A percentile compares a stretch with the other conserved stretches of the same genome.
Conservation (phyloP, 2,329 filamentous ascomycete genomes). For the Aspergillus eucalypticola region DNA sequence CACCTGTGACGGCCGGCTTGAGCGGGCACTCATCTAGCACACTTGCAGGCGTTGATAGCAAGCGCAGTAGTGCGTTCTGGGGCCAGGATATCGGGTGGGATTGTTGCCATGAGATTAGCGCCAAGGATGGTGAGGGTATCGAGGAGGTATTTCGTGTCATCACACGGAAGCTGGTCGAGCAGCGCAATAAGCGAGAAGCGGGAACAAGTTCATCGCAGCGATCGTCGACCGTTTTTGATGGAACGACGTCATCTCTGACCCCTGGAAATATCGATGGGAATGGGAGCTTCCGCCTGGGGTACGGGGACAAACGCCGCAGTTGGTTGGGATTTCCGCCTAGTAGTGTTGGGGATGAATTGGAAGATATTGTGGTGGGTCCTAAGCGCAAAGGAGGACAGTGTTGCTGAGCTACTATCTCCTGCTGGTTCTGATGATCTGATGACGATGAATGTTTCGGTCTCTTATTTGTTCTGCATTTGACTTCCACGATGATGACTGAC, state of each 20-base stretch:
- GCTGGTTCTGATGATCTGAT: too few species aligned
- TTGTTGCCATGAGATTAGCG: constrained; percentile 94
- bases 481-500: background rate
- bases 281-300: constrained; percentile 61
- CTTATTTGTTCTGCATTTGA: background rate
- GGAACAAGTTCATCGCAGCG: constrained; percentile 48
- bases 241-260: constrained; percentile 51
- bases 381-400: constrained; percentile 42
- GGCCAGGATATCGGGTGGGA: constrained; percentile 93
- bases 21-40: constrained; percentile 22
- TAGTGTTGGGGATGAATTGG: constrained; percentile 40
- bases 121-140: constrained; percentile 90
- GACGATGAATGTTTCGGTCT: background rate
- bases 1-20: constrained; percentile 62
- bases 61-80: constrained; percentile 62
- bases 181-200: constrained; percentile 58
- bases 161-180: constrained; percentile 79
- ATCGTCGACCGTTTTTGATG: constrained; percentile 46
- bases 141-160: constrained; percentile 94
- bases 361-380: constrained; percentile 33
- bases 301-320: constrained; percentile 64
- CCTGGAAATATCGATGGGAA: constrained; percentile 46
- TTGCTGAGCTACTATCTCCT: constrained; percentile 35
- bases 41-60: constrained; percentile 43
- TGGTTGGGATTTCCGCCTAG: constrained; percentile 64